Conservation (phyloP, 2,329 filamentous ascomycete species). For the Ceratocystis huliohia region DNA sequence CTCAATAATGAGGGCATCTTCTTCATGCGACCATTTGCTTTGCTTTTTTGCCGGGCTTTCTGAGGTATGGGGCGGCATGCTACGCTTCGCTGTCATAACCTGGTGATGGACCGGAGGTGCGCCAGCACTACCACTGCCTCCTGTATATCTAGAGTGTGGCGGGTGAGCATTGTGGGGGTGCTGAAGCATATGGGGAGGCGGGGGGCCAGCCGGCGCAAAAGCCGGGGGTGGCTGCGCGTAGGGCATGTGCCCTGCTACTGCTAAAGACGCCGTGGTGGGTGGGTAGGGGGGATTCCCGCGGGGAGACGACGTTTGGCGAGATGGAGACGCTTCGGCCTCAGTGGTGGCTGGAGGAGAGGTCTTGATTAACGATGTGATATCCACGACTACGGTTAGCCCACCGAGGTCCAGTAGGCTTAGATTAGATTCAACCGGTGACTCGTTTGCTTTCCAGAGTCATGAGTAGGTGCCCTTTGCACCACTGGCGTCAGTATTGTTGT, state of each 20-base stretch:
- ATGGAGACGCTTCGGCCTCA: conserved; percentile 22
- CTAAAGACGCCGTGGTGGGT: conserved; percentile 19
- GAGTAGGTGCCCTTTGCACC: conserved; percentile 19
- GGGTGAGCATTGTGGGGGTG: conserved; percentile 23
- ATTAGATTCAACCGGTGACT: not conserved
- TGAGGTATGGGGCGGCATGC: conserved; percentile 42
- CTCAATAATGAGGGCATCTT: conserved; percentile 88
- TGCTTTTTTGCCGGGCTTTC: conserved; percentile 79
- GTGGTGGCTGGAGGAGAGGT: conserved; percentile 30
- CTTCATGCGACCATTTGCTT: conserved; percentile 90
- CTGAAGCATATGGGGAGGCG: conserved; percentile 24
- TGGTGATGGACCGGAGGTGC: conserved; percentile 24
- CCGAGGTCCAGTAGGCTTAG: conserved; percentile 9
- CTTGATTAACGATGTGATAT: conserved; percentile 85
- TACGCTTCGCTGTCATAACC: conserved; percentile 32
- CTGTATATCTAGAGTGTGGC: conserved; percentile 10
- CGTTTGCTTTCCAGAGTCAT: conserved; percentile 13
- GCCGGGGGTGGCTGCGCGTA: conserved; percentile 19
- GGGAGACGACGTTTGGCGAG: conserved; percentile 25
- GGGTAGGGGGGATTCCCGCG: conserved; percentile 22
- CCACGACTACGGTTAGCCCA: conserved; percentile 58
- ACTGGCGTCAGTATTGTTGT: conserved; percentile 15
- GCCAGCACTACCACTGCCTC: not conserved
- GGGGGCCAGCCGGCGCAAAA: conserved; percentile 20
- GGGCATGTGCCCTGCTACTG: conserved; percentile 19